Conservation (phyloP, 1,284 basidiomycete genomes). For the Malassezia furfur region DNA sequence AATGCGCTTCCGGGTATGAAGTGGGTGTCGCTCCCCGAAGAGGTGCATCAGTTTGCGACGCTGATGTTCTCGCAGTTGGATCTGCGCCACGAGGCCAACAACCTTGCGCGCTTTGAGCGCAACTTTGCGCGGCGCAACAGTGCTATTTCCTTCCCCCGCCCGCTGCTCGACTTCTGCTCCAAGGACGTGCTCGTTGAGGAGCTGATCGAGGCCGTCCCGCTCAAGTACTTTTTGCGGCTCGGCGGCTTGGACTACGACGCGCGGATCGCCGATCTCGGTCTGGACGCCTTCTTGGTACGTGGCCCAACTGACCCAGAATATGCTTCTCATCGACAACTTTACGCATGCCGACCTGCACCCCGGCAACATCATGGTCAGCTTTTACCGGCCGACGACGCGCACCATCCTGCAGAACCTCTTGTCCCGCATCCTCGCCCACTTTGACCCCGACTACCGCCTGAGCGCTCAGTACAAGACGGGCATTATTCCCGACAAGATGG, state of each 20-base stretch:
- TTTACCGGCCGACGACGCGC: conserved; percentile 62
- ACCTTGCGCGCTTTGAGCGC: conserved; percentile 71
- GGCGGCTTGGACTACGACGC: conserved; percentile 77
- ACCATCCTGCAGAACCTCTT: conserved; percentile 35
- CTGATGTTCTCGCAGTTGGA: conserved; percentile 98
- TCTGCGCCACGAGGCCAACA: conserved; percentile 78
- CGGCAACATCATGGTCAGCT: conserved; percentile 96
- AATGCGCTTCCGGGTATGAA: conserved; percentile 81
- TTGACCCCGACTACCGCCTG: conserved; percentile 37
- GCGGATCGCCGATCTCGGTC: conserved; percentile 77
- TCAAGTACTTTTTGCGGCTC: conserved; percentile 76
- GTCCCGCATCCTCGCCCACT: conserved; percentile 33
- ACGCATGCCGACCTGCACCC: conserved; percentile 78
- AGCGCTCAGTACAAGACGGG: conserved; percentile 12
- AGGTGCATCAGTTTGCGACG: conserved; percentile 84
- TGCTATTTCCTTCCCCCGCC: conserved; percentile 79
- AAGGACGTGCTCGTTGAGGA: conserved; percentile 80
- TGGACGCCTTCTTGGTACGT: conserved; percentile 85
- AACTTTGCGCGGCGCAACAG: conserved; percentile 69
- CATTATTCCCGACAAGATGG: conserved; percentile 45
- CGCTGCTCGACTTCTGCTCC: conserved; percentile 69
- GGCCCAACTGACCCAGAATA: conserved; percentile 59
- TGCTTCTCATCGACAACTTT: conserved; percentile 96
- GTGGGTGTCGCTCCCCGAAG: conserved; percentile 92
- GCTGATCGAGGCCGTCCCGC: conserved; percentile 79